Percentiles rank a stretch among this genome's conserved stretches.
phyloP scores from a whole-genome alignment of 2,329 filamentous ascomycete species.

The Trichophyton verrucosum region DNA sequence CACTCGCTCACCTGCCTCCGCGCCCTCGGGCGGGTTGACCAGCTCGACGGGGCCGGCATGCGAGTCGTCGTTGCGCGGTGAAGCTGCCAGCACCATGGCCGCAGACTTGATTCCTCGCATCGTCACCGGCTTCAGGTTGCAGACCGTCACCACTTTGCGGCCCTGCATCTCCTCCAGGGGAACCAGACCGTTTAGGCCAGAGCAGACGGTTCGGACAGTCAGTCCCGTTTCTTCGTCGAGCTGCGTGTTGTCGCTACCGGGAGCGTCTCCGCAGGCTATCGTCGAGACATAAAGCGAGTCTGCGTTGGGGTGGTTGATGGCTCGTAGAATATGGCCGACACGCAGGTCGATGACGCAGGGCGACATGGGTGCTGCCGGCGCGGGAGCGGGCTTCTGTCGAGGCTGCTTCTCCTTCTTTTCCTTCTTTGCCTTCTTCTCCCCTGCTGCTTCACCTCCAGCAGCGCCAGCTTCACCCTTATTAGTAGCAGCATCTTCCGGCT shows the following conservation, averaged over 20 bases:
- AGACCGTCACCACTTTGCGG: slow-evolving; percentile 88
- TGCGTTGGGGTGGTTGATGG: slow-evolving; percentile 87
- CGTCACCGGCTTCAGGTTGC: slow-evolving; percentile 97
- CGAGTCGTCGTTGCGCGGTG: slow-evolving; percentile 67
- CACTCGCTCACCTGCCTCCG: slow-evolving; percentile 73
- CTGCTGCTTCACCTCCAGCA: slow-evolving; percentile 15
- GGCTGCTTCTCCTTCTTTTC: slow-evolving; percentile 68
- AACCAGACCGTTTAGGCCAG: slow-evolving; percentile 82
- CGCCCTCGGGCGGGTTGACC: slow-evolving; percentile 65
- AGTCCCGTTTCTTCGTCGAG: slow-evolving; percentile 71
- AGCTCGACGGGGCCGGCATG: slow-evolving; percentile 89
- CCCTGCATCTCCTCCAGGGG: slow-evolving; percentile 94
- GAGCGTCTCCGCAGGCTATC: slow-evolving; percentile 81
- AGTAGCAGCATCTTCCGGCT: slow-evolving; percentile 25
- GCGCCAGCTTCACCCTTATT: slow-evolving; percentile 39
- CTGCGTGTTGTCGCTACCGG: slow-evolving; percentile 74
- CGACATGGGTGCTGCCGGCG: slow-evolving; percentile 62
- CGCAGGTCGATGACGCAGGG: slow-evolving; percentile 85
- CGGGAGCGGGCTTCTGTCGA: slow-evolving; percentile 57
- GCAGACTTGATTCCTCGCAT: slow-evolving; percentile 79
- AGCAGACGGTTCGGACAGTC: slow-evolving; percentile 89
- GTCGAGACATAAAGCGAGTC: slow-evolving; percentile 93
- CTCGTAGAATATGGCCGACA: slow-evolving; percentile 94
- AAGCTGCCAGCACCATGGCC: slow-evolving; percentile 92
- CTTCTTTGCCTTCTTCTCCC: slow-evolving; percentile 33